These are phyloP conservation scores for Tolypocladium amazonense DNA, from an alignment of 2,329 filamentous ascomycete genomes.

Conservation along the genomic window DNA sequence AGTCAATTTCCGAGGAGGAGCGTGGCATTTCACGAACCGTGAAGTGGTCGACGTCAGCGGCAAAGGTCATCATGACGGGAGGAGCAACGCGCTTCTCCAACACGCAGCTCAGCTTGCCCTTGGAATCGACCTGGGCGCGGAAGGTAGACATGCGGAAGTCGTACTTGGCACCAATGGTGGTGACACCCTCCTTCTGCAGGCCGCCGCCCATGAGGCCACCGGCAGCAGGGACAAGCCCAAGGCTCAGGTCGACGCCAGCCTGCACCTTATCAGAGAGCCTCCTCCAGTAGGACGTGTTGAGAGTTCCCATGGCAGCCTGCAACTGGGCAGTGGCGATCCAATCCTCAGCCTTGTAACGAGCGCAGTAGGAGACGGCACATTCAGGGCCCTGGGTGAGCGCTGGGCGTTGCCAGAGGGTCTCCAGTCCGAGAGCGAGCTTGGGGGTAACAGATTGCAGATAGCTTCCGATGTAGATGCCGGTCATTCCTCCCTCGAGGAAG, in stretches of 20 bases:
- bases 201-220: conserved; percentile 66
- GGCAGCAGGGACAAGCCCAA: conserved; percentile 61
- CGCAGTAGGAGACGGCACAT: conserved; percentile 80
- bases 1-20: not conserved
- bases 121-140: conserved; percentile 90
- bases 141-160: conserved; percentile 95
- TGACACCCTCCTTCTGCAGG: conserved; percentile 74
- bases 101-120: conserved; percentile 84
- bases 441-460: conserved; percentile 92
- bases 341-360: conserved; percentile 80
- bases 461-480: conserved; percentile 90
- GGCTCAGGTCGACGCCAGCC: conserved; percentile 87
- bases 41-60: conserved; percentile 90
- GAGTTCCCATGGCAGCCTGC: conserved; percentile 67
- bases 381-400: conserved; percentile 82
- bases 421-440: conserved; percentile 75
- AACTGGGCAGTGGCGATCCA: conserved; percentile 91
- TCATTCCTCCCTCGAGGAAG: conserved; percentile 79
- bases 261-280: conserved; percentile 89
- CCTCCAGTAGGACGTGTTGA: conserved; percentile 92
- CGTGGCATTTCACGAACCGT: conserved; percentile 55
- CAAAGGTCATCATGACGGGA: conserved; percentile 87
- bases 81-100: conserved; percentile 94
- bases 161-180: conserved; percentile 92
- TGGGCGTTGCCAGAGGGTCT: conserved; percentile 87